Conservation (phyloP, 2,329 filamentous ascomycete species). For the Monosporascus sp. region DNA sequence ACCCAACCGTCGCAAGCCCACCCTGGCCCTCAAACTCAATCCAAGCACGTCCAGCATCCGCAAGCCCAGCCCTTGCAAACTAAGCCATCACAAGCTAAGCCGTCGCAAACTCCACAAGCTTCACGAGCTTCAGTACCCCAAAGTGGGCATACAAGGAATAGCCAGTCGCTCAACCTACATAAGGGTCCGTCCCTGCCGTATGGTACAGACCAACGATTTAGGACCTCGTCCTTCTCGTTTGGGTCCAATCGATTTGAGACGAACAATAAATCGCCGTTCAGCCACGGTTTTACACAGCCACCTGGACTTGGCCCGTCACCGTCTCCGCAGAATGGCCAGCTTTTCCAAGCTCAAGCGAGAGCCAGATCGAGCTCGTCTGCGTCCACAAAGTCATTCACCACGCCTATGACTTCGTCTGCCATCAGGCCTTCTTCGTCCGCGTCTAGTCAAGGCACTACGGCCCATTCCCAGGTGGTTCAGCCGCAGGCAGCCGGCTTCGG, state of each 20-base stretch:
- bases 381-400: conserved; percentile 27
- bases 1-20: background rate
- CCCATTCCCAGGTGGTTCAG: conserved; percentile 13
- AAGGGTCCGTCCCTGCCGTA: conserved; percentile 20
- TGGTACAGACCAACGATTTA: conserved; percentile 26
- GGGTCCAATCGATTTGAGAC: conserved; percentile 24
- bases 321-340: conserved; percentile 28
- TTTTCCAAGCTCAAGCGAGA: conserved; percentile 29
- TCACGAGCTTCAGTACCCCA: conserved; percentile 10
- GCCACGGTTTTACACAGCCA: conserved; percentile 27
- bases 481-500: conserved; percentile 17
- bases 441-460: conserved; percentile 20
- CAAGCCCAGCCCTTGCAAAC: background rate
- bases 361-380: conserved; percentile 26
- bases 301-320: conserved; percentile 27
- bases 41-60: background rate
- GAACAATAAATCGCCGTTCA: conserved; percentile 27
- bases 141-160: conserved; percentile 21
- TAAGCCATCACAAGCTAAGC: too few species aligned
- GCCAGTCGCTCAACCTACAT: conserved; percentile 21
- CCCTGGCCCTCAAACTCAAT: background rate
- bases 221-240: conserved; percentile 28
- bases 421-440: conserved; percentile 32
- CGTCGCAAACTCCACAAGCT: too few species aligned
- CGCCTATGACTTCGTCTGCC: conserved; percentile 30